A percentile compares a stretch with the other conserved stretches of the same genome.
Evolutionary conservation across 352 stramenopile genomes (phyloP).

Genomic region (Phytophthora syringae): DNA sequence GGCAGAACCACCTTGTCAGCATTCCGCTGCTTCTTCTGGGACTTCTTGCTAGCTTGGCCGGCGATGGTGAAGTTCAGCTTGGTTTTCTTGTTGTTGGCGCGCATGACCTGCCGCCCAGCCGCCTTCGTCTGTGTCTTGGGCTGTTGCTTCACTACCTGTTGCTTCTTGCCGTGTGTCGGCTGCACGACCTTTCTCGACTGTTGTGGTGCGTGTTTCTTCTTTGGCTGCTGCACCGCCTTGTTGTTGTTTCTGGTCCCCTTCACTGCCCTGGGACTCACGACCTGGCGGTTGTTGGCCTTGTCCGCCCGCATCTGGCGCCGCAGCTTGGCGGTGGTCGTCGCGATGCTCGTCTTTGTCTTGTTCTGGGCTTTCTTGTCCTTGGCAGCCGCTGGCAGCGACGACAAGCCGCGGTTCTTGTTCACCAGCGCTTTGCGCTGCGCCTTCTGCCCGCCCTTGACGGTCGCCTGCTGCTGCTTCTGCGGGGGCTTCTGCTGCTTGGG

Average conservation of each 20-base stretch:
- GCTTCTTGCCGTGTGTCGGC: conserved; percentile 17
- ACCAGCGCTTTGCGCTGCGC: conserved; percentile 47
- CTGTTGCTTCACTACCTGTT: conserved; percentile 21
- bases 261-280: conserved; percentile 17
- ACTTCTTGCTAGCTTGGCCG: conserved; percentile 10
- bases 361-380: conserved; percentile 5
- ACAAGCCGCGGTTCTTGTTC: conserved; percentile 56
- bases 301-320: conserved; percentile 26
- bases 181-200: conserved; percentile 20
- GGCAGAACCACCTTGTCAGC: conserved; percentile 36
- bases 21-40: conserved; percentile 23
- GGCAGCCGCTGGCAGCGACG: conserved; percentile 1
- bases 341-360: conserved; percentile 50
- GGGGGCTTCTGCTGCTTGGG: conserved; percentile 21
- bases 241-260: conserved; percentile 11
- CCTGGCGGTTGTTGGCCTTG: conserved; percentile 17
- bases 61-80: conserved; percentile 50
- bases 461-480: conserved; percentile 18
- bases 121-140: conserved; percentile 15
- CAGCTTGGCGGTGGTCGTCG: conserved; percentile 35
- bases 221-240: conserved; percentile 4
- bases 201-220: conserved; percentile 24
- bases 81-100: conserved; percentile 37
- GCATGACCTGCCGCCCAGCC: conserved; percentile 35
- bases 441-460: conserved; percentile 28